Base-by-base conservation (phyloP, 352 stramenopile genomes). In the Phytophthora hibernalis region DNA sequence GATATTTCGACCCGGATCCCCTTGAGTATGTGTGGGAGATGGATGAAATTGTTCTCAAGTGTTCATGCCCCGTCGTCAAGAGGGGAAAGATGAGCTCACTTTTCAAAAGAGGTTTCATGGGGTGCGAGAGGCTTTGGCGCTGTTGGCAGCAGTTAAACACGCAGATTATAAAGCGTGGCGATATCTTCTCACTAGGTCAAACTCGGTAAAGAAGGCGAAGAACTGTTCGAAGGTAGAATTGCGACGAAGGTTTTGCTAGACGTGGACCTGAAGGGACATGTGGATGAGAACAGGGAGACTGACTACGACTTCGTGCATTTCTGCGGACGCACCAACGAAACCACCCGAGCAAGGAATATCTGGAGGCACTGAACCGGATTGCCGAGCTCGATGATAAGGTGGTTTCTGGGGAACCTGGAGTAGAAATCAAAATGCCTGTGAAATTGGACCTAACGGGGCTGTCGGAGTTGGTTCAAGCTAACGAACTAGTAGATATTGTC, bases 381-480 rank as follows among this genome's bases (percentile, higher is more conserved):
- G 54, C 54, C 28, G 38, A 24, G 3, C 28, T 65, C 26, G 42
- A 51, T 26, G 18, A 55, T 7, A 44, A 18, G 4, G 33, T 61
- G 12, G 50, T 53, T 24, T 10, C 20, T 8, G 31, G 20, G 3
- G 44, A 55, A 24, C 15, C 43, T 22, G 61, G 53, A 48, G 26
- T 69, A 31, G 54, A 65, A 10, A 31, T 65, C n/a, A 10, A 60
- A 16, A 44, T 70, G 10, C 62, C 54, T 0, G 48, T 70, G 28
- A 28, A 44, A 58, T 55, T 60, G 31, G 18, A 52, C 2, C 58
- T 70, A 31, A 31, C 5, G 24, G 24, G 5, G 5, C 5, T 28
- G 5, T 31, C 28, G 33, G 33, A 16, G 33, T 38, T 2, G 33
- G 11, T n/a, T 54, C 33, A 5, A 20, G 51, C 47, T 50, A 21